These are phyloP conservation scores for Inonotus obliquus DNA, from an alignment of 1,284 basidiomycete species.

Conservation along the genomic window DNA sequence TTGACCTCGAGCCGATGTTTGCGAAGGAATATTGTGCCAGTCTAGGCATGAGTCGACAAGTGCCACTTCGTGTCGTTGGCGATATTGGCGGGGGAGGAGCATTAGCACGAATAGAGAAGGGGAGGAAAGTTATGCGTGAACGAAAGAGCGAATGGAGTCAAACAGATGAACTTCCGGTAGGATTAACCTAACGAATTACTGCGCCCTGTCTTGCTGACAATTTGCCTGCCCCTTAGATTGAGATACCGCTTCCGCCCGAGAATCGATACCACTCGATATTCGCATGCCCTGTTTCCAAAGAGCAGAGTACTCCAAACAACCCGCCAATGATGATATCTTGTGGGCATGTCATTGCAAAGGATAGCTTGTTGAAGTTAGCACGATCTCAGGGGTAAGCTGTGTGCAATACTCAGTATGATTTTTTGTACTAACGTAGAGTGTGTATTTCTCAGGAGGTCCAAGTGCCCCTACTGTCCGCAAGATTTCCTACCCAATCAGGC, in stretches of 20 bases:
- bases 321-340: conserved; percentile 98
- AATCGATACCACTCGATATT: conserved; percentile 96
- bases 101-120: conserved; percentile 87
- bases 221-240: conserved; percentile 59
- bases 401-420: not conserved
- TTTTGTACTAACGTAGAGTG: conserved; percentile 6
- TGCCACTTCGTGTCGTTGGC: conserved; percentile 81
- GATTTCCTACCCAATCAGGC: conserved; percentile 60
- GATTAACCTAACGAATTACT: conserved; percentile 25
- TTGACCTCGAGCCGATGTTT: conserved; percentile 78
- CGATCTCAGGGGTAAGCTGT: conserved; percentile 78
- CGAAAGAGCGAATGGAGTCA: conserved; percentile 89
- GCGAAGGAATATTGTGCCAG: conserved; percentile 86
- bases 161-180: conserved; percentile 84
- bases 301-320: conserved; percentile 89
- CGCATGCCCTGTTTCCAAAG: conserved; percentile 96
- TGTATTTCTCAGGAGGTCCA: conserved; percentile 56
- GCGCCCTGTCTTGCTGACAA: not conserved
- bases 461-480: conserved; percentile 87
- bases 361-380: conserved; percentile 80
- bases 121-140: conserved; percentile 87
- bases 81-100: conserved; percentile 91
- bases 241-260: conserved; percentile 83
- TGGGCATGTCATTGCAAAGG: conserved; percentile 90
- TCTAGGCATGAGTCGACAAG: conserved; percentile 83